Base-by-base conservation (phyloP, 495 filamentous ascomycete genomes). In the Melanomma pulvis-pyrius region DNA sequence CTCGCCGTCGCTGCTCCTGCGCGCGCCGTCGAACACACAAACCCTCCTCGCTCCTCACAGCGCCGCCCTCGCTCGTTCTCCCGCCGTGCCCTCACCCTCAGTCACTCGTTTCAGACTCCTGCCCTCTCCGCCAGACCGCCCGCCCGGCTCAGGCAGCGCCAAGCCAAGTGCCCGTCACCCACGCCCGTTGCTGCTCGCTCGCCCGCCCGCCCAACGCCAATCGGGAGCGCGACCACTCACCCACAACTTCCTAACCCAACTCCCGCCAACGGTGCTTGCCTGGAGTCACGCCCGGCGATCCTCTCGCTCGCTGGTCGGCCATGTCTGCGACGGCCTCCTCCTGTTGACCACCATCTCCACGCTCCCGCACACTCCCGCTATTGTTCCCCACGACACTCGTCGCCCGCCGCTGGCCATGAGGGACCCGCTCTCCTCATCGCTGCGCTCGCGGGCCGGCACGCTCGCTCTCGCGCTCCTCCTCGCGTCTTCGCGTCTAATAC, bases 391-490 rank as follows among this genome's bases (percentile, higher is more conserved):
- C 59, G 15, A 21, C 26, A 47, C 47, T 56, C 39, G 59, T 63
- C 62, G 61, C 59, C 61, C 60, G 54, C 32, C 52, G 32, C 51
- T 60, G 65, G 73, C 73, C 62, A 73, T 75, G 73, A 73, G 73
- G 71, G 65, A 51, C 34, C 50, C 44, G 22, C 66, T 65, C 47
- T 65, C 71, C 61, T 73, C 71, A 41, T 67, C 41, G 68, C 71
- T 71, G 65, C 56, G 52, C 59, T 74, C 61, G 53, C 48, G 50
- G 59, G 62, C 63, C 51, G 68, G 65, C 71, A 66, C 67, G 58
- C 66, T 72, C 55, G 60, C 60, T 9, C 51, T 64, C 34, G 47
- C 65, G 36, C 59, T 69, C 11, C 32, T 75, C 13, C 62, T 76
- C 59, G 63, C 62, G 24, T 67, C 74, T 25, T 48, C 44, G 3